Evolutionary conservation across 2,329 filamentous ascomycete genomes (phyloP).

Genomic region (Phialophora chinensis): DNA sequence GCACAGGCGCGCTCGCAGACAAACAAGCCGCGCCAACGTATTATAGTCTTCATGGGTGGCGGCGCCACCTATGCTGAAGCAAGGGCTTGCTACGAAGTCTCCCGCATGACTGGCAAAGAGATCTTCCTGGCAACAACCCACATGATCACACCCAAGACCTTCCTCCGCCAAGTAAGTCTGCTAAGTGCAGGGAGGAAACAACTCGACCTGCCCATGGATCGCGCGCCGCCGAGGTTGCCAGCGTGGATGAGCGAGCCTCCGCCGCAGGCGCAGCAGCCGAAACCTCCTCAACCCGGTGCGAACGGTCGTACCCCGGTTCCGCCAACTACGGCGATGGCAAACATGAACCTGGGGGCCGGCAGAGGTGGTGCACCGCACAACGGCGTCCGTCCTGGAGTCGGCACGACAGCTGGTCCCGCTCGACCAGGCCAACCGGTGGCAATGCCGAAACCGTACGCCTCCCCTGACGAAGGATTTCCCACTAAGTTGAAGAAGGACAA

Average conservation of each 20-base stretch:
- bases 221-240: constrained; percentile 80
- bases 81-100: constrained; percentile 85
- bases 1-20: constrained; percentile 77
- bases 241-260: constrained; percentile 73
- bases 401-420: constrained; percentile 21
- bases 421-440: constrained; percentile 56
- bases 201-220: constrained; percentile 80
- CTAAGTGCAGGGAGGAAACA: constrained; percentile 75
- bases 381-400: constrained; percentile 39
- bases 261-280: constrained; percentile 46
- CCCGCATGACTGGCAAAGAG: constrained; percentile 74
- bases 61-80: constrained; percentile 93
- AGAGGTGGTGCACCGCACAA: constrained; percentile 39
- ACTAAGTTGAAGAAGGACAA: constrained; percentile 65
- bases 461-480: constrained; percentile 24
- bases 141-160: constrained; percentile 86
- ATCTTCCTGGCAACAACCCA: constrained; percentile 89
- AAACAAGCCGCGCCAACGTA: constrained; percentile 82
- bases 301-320: constrained; percentile 31
- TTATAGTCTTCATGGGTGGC: constrained; percentile 94
- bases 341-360: constrained; percentile 34
- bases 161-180: constrained; percentile 81
- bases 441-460: constrained; percentile 44
- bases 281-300: constrained; percentile 26
- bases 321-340: constrained; percentile 37